Base-by-base conservation (phyloP, 2,329 filamentous ascomycete species). In the Aspergillus jensenii region DNA sequence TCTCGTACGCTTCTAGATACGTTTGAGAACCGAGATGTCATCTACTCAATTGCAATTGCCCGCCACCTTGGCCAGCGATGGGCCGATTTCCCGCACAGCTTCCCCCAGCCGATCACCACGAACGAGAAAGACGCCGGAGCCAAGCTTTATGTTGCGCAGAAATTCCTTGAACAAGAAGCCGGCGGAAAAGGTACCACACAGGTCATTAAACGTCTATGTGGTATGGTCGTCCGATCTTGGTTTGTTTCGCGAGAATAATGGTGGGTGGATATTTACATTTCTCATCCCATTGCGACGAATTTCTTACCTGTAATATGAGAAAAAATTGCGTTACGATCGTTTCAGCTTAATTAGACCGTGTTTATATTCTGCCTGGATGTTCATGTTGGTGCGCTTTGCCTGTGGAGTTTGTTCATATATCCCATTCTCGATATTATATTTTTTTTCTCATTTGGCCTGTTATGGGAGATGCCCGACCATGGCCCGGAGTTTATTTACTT, bases 21-120 rank as follows among this genome's bases (percentile, higher is more conserved):
- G 48, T 84, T 88, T 23, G 93, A 97, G 76, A 95, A 93, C 68
- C 87, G 93, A 53, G 92, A 97, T 71, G 88, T 96, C 17, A 84
- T 97, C 56, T 96, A 96, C 75, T 95, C 90, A 0, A 88, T 96
- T 63, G 90, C 90, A 8, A 85, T 96, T 55, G 87, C 90, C 15
- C 87, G 91, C 25, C 86, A 93, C 61, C 81, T 92, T 50, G 87
- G 89, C 46, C 86, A 87, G 33, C 84, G 86, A 46, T 86, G 83
- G 68, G 83, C 83, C 14, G 78, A 85, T 11, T 83, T 82, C 62
- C 84, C 84, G 33, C 83, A 83, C 62, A 82, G 78, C 59, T 79
- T 82, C 23, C 76, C 83, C 7, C 73, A 76, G 46, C 82, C 84
- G 1, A 80, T 83, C 47, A 84, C 86, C 58, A 78, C 86, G 5